Percentiles rank a stretch among this genome's conserved stretches.
Evolutionary conservation across 305 asterid species (phyloP).

Genomic region (Plantago lanceolata): DNA sequence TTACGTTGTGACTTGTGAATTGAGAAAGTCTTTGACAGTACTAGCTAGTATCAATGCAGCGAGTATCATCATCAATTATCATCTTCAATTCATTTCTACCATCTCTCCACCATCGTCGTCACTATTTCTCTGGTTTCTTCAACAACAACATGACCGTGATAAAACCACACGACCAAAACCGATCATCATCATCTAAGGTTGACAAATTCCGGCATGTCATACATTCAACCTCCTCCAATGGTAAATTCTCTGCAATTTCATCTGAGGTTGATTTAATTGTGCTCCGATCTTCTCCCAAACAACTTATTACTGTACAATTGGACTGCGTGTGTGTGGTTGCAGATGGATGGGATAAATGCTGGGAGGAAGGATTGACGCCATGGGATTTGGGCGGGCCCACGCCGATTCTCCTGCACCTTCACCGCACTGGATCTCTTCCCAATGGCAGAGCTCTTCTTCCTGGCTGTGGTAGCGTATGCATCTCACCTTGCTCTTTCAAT

Average conservation of each 20-base stretch:
- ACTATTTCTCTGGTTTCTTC: not conserved
- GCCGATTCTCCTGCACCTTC: constrained; percentile 67
- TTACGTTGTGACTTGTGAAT: no score
- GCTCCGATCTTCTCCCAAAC: no score
- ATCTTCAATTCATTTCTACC: no score
- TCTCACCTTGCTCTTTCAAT: no score
- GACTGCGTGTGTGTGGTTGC: no score
- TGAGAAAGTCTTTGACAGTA: no score
- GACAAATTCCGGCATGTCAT: constrained; percentile 41
- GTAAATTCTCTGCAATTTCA: no score
- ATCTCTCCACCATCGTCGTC: no score
- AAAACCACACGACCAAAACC: constrained; percentile 2
- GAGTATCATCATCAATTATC: no score
- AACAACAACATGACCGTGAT: constrained; percentile 29
- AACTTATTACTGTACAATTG: no score
- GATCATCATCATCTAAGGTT: constrained; percentile 23
- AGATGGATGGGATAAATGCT: constrained; percentile 75
- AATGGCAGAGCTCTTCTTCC: constrained; percentile 76
- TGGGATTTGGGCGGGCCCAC: constrained; percentile 87
- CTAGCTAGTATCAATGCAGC: no score
- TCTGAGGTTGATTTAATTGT: no score
- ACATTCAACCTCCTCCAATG: constrained; percentile 38
- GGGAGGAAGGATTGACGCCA: constrained; percentile 71
- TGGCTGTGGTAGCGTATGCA: constrained; percentile 78
- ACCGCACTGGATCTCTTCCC: constrained; percentile 53